These are phyloP conservation scores for Fusarium sp. DNA, from an alignment of 2,329 filamentous ascomycete genomes.

Conservation along the genomic window DNA sequence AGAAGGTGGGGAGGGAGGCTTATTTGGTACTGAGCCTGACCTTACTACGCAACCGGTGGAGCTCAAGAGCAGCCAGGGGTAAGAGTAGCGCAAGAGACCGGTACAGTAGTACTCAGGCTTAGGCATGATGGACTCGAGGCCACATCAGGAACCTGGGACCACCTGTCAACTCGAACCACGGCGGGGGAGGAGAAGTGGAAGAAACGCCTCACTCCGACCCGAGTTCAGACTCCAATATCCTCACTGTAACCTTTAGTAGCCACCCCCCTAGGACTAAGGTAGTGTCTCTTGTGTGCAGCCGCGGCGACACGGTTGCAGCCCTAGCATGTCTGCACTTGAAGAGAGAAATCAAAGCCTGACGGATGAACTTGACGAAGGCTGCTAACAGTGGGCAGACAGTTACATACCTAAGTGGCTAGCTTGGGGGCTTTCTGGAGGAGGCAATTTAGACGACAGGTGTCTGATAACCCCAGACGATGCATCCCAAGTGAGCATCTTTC, in stretches of 20 bases:
- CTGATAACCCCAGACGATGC: constrained; percentile 20
- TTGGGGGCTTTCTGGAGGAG: constrained; percentile 19
- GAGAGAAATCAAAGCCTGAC: constrained; percentile 22
- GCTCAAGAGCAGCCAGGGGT: constrained; percentile 35
- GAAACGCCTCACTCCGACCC: constrained; percentile 38
- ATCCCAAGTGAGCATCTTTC: constrained; percentile 24
- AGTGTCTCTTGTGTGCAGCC: constrained; percentile 29
- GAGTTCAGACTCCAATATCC: constrained; percentile 17
- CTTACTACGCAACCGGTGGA: constrained; percentile 45
- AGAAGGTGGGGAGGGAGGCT: constrained; percentile 41
- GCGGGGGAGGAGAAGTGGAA: constrained; percentile 40
- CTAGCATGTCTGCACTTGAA: constrained; percentile 19
- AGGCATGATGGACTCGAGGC: constrained; percentile 29
- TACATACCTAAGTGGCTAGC: no score
- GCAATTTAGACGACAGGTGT: constrained; percentile 17
- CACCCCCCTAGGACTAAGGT: constrained; percentile 37
- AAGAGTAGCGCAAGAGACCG: constrained; percentile 9
- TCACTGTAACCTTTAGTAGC: constrained; percentile 29
- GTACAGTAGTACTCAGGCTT: constrained; percentile 17
- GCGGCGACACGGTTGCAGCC: constrained; percentile 31
- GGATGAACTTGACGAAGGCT: constrained; percentile 7
- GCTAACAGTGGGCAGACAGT: constrained; percentile 27
- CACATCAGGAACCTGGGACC: constrained; percentile 38
- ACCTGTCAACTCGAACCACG: constrained; percentile 45
- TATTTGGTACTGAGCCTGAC: constrained; percentile 41